Evolutionary conservation across 1,284 basidiomycete species (phyloP).

Genomic region (Papiliotrema flavescens): DNA sequence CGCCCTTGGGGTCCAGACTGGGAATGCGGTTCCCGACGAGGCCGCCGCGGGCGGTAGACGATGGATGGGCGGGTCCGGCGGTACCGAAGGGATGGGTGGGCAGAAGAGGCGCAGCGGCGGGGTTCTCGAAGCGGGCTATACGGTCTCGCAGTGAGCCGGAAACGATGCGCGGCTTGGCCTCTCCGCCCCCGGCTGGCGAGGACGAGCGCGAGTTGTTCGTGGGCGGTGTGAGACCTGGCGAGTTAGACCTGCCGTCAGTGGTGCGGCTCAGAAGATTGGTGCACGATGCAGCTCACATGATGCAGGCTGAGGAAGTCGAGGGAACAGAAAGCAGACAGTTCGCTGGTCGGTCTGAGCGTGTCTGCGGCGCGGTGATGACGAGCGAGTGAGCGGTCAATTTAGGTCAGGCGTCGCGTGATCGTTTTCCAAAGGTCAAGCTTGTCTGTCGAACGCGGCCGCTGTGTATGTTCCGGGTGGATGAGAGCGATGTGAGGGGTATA

Average conservation of each 20-base stretch:
- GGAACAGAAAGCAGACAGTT: neutral
- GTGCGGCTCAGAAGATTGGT: too few relatives aligned
- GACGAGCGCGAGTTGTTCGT: constrained; percentile 24
- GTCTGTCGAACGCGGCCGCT: too few relatives aligned
- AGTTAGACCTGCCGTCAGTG: constrained; percentile 7
- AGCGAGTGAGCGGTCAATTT: too few relatives aligned
- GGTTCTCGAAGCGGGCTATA: constrained; percentile 48
- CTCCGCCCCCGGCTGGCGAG: constrained; percentile 13
- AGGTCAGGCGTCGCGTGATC: too few relatives aligned
- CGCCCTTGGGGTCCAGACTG: constrained; percentile 40
- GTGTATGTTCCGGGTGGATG: too few relatives aligned
- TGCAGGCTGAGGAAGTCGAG: neutral
- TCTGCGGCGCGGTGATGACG: too few relatives aligned
- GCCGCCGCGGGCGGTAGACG: constrained; percentile 26
- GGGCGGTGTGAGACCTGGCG: constrained; percentile 15
- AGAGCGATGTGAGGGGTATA: too few relatives aligned
- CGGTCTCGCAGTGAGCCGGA: constrained; percentile 46
- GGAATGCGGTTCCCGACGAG: constrained; percentile 45
- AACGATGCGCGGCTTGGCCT: constrained; percentile 26
- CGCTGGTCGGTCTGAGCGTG: too few relatives aligned
- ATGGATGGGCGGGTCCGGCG: constrained; percentile 13
- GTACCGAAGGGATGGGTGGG: constrained; percentile 35
- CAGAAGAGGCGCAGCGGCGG: constrained; percentile 36
- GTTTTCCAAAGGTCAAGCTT: too few relatives aligned
- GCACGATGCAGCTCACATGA: too few relatives aligned